Percentiles rank a stretch among this genome's conserved stretches.
These are phyloP conservation scores for Chaetomium sp. DNA, from an alignment of 2,329 filamentous ascomycete species.

Conservation along the genomic window DNA sequence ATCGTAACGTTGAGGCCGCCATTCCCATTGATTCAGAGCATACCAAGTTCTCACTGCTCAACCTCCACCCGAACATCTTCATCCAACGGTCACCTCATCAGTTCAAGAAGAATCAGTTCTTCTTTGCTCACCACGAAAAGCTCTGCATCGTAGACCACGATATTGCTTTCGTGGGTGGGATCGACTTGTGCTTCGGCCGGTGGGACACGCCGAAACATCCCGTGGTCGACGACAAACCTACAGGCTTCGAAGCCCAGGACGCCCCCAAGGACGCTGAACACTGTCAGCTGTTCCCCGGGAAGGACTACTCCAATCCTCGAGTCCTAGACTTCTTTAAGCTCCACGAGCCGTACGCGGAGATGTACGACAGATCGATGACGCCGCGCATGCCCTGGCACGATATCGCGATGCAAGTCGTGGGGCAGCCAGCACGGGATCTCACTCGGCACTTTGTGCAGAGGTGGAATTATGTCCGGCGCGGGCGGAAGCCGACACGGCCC, in stretches of 20 bases:
- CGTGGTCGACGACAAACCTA: constrained; percentile 89
- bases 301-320: constrained; percentile 96
- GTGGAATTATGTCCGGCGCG: constrained; percentile 95
- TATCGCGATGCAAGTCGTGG: constrained; percentile 95
- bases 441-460: constrained; percentile 96
- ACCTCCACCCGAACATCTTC: constrained; percentile 93
- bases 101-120: constrained; percentile 98
- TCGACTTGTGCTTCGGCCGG: constrained; percentile 94
- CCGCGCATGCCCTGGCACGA: constrained; percentile 99
- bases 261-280: constrained; percentile 85
- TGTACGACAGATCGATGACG: constrained; percentile 89
- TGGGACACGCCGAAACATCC: constrained; percentile 97
- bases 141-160: constrained; percentile 96
- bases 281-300: constrained; percentile 94
- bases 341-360: constrained; percentile 94
- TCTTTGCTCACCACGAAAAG: constrained; percentile 99
- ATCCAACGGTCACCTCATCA: constrained; percentile 96
- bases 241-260: constrained; percentile 79
- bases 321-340: constrained; percentile 94
- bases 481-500: constrained; percentile 88
- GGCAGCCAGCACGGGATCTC: constrained; percentile 89
- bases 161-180: constrained; percentile 90
- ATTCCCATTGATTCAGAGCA: constrained; percentile 98
- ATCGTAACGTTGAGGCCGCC: constrained; percentile 95
- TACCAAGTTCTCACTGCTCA: constrained; percentile 93